These are phyloP conservation scores for Paramyrothecium sp. DNA, from an alignment of 2,329 filamentous ascomycete genomes.

Conservation along the genomic window DNA sequence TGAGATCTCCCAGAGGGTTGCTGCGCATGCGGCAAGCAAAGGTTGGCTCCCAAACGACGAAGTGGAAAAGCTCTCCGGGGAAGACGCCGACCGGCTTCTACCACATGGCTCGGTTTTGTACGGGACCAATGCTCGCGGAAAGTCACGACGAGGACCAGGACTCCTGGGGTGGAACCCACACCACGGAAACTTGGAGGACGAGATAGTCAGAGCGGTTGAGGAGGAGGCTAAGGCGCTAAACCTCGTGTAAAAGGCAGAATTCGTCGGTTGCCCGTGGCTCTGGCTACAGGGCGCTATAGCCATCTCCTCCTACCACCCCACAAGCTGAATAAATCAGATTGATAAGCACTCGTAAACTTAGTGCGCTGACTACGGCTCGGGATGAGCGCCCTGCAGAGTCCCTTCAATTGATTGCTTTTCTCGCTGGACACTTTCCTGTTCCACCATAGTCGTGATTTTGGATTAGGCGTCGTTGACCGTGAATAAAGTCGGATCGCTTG, in stretches of 20 bases:
- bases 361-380: no score
- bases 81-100: constrained; percentile 42
- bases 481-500: no score
- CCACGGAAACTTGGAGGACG: constrained; percentile 44
- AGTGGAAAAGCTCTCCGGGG: constrained; percentile 27
- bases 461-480: no score
- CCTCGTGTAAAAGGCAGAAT: not conserved
- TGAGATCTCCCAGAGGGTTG: constrained; percentile 26
- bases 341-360: no score
- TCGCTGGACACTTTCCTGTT: no score
- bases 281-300: no score
- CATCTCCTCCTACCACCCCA: no score
- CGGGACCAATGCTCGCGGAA: constrained; percentile 56
- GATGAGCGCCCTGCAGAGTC: no score
- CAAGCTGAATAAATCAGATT: no score
- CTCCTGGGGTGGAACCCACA: constrained; percentile 54
- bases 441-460: no score
- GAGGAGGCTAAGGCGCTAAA: constrained; percentile 15
- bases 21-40: constrained; percentile 19
- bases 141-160: constrained; percentile 48
- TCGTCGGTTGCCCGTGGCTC: no score
- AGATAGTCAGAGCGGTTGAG: constrained; percentile 24
- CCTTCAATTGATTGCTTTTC: no score
- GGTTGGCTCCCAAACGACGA: constrained; percentile 18
- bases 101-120: constrained; percentile 47